Conservation (phyloP, 2,329 filamentous ascomycete species). For the Neopestalotiopsis sp. region DNA sequence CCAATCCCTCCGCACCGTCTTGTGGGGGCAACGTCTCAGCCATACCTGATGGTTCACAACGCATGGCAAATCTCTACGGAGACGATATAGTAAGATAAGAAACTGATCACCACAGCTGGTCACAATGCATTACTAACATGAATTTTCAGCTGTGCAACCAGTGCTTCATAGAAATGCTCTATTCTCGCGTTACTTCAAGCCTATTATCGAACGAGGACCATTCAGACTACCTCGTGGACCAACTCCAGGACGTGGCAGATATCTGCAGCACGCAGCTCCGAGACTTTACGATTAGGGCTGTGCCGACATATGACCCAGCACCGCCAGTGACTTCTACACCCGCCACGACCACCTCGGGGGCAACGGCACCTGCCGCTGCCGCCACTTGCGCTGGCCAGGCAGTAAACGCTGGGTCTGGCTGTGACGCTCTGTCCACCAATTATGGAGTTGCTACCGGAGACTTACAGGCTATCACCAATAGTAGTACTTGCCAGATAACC, state of each 20-base stretch:
- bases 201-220: constrained; percentile 8
- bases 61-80: constrained; percentile 11
- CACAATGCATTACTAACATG: neutral
- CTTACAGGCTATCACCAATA: neutral
- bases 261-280: constrained; percentile 1
- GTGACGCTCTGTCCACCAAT: constrained; percentile 8
- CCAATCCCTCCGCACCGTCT: constrained; percentile 7
- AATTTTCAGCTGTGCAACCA: constrained; percentile 1
- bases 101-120: too few species aligned
- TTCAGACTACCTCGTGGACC: constrained; percentile 17
- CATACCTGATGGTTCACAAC: neutral
- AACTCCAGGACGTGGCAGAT: constrained; percentile 17
- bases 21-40: neutral
- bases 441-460: constrained; percentile 13
- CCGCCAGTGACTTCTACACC: neutral
- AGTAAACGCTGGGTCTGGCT: neutral
- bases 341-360: neutral
- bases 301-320: constrained; percentile 4
- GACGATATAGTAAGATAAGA: constrained; percentile 13
- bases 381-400: constrained; percentile 11
- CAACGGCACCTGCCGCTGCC: neutral
- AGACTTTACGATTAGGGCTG: neutral
- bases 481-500: neutral
- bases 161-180: constrained; percentile 15
- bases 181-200: constrained; percentile 13